Percentiles rank a stretch among this genome's conserved stretches.
phyloP scores from a whole-genome alignment of 2,329 filamentous ascomycete genomes.

The Biscogniauxia sp. region DNA sequence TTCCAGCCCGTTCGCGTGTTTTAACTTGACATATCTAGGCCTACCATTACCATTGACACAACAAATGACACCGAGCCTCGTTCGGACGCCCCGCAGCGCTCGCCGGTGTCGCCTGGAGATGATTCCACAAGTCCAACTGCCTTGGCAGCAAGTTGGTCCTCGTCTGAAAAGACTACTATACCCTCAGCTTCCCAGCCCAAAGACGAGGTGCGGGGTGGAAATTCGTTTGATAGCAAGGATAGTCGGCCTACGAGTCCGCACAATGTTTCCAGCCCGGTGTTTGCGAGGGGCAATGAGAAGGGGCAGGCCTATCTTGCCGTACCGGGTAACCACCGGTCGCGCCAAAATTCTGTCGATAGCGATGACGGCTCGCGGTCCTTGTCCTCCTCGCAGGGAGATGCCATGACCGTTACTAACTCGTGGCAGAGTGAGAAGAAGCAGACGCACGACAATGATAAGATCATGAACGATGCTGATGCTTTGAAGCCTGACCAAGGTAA shows the following conservation, averaged over 20 bases:
- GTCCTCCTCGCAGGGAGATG: constrained; percentile 60
- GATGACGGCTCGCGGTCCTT: constrained; percentile 58
- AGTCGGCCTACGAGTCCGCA: constrained; percentile 69
- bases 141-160: constrained; percentile 25
- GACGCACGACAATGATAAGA: constrained; percentile 46
- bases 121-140: constrained; percentile 32
- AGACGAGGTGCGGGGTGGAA: constrained; percentile 51
- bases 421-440: constrained; percentile 35
- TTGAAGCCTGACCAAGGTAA: constrained; percentile 73
- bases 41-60: constrained; percentile 39
- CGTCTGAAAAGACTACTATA: constrained; percentile 23
- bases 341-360: constrained; percentile 70
- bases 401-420: constrained; percentile 52
- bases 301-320: constrained; percentile 61
- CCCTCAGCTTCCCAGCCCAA: constrained; percentile 18
- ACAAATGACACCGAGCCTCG: constrained; percentile 29
- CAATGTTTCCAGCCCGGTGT: constrained; percentile 63
- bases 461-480: constrained; percentile 66
- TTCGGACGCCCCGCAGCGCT: constrained; percentile 20
- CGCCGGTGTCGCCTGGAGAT: constrained; percentile 28
- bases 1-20: not conserved
- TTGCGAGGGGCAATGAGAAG: constrained; percentile 46
- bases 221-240: constrained; percentile 61
- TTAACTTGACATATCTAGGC: constrained; percentile 22
- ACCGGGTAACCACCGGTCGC: constrained; percentile 57